phyloP scores from a whole-genome alignment of 1,139 yeast species.

The Geotrichum armillariae region DNA sequence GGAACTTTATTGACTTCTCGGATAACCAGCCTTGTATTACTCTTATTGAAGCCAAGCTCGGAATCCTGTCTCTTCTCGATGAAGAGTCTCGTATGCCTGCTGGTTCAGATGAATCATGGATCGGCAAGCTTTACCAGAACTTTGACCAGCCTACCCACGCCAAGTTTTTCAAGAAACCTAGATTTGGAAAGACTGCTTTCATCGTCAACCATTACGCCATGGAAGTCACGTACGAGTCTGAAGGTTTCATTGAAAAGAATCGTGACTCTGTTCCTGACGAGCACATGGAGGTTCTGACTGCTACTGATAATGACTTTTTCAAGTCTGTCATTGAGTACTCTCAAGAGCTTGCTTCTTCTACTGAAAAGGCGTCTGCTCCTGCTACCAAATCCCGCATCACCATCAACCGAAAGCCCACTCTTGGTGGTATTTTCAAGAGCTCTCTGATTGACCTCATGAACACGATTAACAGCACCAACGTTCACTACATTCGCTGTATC shows the following conservation, averaged over 20 bases:
- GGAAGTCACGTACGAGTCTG: conserved; percentile 89
- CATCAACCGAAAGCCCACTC: conserved; percentile 80
- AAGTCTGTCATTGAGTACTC: conserved; percentile 62
- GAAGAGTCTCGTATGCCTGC: conserved; percentile 96
- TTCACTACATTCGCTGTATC: conserved; percentile 94
- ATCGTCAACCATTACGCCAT: conserved; percentile 92
- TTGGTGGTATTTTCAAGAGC: conserved; percentile 91
- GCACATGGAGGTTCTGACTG: conserved; percentile 78
- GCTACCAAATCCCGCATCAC: conserved; percentile 31
- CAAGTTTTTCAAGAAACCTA: conserved; percentile 84
- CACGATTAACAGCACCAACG: conserved; percentile 92
- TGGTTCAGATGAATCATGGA: conserved; percentile 92
- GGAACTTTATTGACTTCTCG: conserved; percentile 95
- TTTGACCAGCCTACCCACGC: conserved; percentile 77
- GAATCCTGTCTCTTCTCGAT: conserved; percentile 83
- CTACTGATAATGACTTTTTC: conserved; percentile 65
- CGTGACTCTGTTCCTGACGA: conserved; percentile 98
- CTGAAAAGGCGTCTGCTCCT: conserved; percentile 40
- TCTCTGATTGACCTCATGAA: conserved; percentile 91
- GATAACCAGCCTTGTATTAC: conserved; percentile 98
- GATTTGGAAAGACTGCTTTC: conserved; percentile 90
- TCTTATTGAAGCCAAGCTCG: conserved; percentile 85
- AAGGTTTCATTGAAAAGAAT: conserved; percentile 94
- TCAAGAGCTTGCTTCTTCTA: conserved; percentile 59
- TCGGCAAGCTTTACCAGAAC: conserved; percentile 84